Evolutionary conservation across 2,329 filamentous ascomycete genomes (phyloP).

Genomic region (Sphaerulina vaccinii): DNA sequence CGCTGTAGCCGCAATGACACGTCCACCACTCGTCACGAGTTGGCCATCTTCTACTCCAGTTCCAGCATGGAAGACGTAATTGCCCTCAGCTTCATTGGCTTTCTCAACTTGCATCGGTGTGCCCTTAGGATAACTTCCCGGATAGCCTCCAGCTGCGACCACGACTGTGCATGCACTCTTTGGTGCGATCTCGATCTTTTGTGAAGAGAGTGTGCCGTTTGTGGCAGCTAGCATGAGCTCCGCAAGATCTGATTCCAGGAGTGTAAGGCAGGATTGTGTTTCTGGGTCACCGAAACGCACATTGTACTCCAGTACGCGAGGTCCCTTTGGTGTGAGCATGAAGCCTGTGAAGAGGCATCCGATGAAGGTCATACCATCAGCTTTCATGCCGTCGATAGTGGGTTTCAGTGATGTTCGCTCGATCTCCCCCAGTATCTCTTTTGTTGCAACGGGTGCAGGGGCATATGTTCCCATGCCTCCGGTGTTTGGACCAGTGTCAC

Average conservation of each 20-base stretch:
- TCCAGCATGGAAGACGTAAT: conserved; percentile 88
- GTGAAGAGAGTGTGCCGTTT: conserved; percentile 65
- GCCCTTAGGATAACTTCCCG: conserved; percentile 79
- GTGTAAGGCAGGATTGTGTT: conserved; percentile 78
- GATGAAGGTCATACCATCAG: conserved; percentile 67
- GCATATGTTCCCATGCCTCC: conserved; percentile 98
- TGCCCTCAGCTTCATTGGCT: conserved; percentile 52
- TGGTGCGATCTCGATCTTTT: conserved; percentile 31
- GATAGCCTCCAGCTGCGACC: conserved; percentile 90
- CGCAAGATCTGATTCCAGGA: conserved; percentile 83
- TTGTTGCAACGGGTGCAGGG: conserved; percentile 56
- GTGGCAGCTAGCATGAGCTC: conserved; percentile 85
- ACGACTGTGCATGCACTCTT: conserved; percentile 87
- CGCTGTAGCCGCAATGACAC: conserved; percentile 91
- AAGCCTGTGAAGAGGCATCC: conserved; percentile 85
- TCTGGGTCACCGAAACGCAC: conserved; percentile 91
- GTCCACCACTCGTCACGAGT: conserved; percentile 77
- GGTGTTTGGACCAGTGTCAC: conserved; percentile 87
- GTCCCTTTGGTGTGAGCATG: conserved; percentile 81
- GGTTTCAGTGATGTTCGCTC: conserved; percentile 83
- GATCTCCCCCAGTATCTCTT: conserved; percentile 71
- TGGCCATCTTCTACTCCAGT: conserved; percentile 64
- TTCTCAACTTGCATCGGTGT: conserved; percentile 57
- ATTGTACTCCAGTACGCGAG: conserved; percentile 88
- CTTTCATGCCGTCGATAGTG: conserved; percentile 83